These are phyloP conservation scores for Lecanoromycetidae sp. DNA, from an alignment of 2,329 filamentous ascomycete species.

Conservation along the genomic window DNA sequence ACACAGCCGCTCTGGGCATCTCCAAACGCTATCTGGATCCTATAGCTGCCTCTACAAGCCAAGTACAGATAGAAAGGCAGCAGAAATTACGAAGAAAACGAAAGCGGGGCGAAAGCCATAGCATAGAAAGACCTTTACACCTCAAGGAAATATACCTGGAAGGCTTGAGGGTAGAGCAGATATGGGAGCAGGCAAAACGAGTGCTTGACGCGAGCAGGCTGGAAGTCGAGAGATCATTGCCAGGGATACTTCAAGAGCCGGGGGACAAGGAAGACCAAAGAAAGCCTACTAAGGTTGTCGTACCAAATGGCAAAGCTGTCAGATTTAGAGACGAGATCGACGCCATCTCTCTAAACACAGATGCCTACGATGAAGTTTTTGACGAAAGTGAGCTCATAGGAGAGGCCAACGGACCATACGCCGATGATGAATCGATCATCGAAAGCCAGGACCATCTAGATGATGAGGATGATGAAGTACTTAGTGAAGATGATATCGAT, in stretches of 20 bases:
- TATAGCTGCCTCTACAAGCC: conserved; percentile 60
- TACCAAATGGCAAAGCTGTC: not conserved
- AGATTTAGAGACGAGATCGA: conserved; percentile 22
- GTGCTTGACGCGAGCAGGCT: conserved; percentile 57
- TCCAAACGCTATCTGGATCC: conserved; percentile 72
- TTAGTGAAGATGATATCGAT: conserved; percentile 26
- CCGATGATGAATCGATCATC: conserved; percentile 22
- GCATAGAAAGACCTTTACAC: conserved; percentile 48
- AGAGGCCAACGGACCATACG: conserved; percentile 29
- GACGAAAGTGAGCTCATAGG: conserved; percentile 26
- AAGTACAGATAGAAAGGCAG: conserved; percentile 57
- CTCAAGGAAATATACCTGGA: conserved; percentile 73
- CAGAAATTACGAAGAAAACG: conserved; percentile 62
- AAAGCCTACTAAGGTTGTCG: not conserved
- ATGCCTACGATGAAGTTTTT: conserved; percentile 20
- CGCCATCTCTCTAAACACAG: conserved; percentile 27
- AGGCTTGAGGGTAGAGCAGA: conserved; percentile 75
- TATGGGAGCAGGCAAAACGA: conserved; percentile 86
- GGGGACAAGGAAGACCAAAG: not conserved
- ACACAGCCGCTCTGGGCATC: conserved; percentile 57
- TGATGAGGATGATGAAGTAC: conserved; percentile 20
- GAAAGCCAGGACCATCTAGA: conserved; percentile 9
- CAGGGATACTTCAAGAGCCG: conserved; percentile 19
- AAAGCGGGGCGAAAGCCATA: conserved; percentile 50
- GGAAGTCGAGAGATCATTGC: conserved; percentile 40